A percentile compares a stretch with the other conserved stretches of the same genome.
phyloP scores from a whole-genome alignment of 192 early-diverging fungal genomes.

The Dissophora globulifera region DNA sequence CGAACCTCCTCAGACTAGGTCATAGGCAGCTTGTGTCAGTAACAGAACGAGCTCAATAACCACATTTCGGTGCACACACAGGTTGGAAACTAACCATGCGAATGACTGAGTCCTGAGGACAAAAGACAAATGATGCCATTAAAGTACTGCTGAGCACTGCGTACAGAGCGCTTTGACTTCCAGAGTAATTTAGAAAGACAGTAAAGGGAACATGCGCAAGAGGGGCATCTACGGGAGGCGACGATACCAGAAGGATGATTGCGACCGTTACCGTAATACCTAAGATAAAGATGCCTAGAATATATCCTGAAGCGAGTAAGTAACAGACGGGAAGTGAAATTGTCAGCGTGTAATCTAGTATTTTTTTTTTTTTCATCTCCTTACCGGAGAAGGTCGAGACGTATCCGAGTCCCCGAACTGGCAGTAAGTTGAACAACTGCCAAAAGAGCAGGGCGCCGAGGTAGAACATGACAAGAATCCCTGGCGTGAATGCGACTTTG shows the following conservation, averaged over 20 bases:
- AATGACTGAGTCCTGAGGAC: conserved; percentile 37
- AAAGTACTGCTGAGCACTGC: conserved; percentile 27
- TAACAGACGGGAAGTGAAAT: not conserved
- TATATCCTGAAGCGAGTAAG: not conserved
- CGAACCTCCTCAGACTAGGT: conserved; percentile 41
- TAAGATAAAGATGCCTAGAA: conserved; percentile 19
- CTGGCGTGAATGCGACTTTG: conserved; percentile 21
- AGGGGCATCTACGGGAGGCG: conserved; percentile 8
- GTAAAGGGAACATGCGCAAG: conserved; percentile 31
- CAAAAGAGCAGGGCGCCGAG: conserved; percentile 27
- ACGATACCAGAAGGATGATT: conserved; percentile 19
- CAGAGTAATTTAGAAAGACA: conserved; percentile 43
- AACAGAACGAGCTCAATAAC: too few species aligned
- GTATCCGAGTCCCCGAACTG: conserved; percentile 23
- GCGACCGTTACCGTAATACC: conserved; percentile 22
- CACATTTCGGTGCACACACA: too few species aligned
- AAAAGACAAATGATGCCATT: conserved; percentile 49
- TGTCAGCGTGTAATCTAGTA: not conserved
- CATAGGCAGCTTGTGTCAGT: too few species aligned
- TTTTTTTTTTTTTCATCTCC: not conserved
- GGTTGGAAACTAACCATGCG: conserved; percentile 43
- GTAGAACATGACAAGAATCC: conserved; percentile 42
- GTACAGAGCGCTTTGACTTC: conserved; percentile 32
- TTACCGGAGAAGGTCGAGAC: conserved; percentile 28
- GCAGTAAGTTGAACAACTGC: conserved; percentile 35